phyloP scores from a whole-genome alignment of 495 filamentous ascomycete species.

The Annulohypoxylon stygium region DNA sequence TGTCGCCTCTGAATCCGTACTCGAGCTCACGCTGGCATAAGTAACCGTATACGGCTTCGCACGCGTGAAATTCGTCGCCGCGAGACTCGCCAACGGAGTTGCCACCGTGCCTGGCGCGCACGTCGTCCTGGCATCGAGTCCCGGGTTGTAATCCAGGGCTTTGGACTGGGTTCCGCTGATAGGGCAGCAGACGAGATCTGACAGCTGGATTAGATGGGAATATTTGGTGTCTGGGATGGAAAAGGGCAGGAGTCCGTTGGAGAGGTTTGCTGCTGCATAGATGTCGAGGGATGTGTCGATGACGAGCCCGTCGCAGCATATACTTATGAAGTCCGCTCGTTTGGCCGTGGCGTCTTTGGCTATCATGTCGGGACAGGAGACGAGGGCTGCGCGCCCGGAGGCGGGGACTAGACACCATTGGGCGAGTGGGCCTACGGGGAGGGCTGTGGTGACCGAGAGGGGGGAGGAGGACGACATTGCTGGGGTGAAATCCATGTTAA shows the following conservation, averaged over 20 bases:
- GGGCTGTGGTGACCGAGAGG: slow-evolving; percentile 24
- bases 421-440: slow-evolving; percentile 32
- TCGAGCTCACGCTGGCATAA: slow-evolving; percentile 1
- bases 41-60: slow-evolving; percentile 26
- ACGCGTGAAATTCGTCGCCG: slow-evolving; percentile 19
- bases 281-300: slow-evolving; percentile 35
- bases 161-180: slow-evolving; percentile 23
- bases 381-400: neutral
- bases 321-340: slow-evolving; percentile 13
- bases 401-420: slow-evolving; percentile 26
- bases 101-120: slow-evolving; percentile 25
- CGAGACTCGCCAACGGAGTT: slow-evolving; percentile 32
- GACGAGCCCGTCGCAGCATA: slow-evolving; percentile 45
- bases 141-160: slow-evolving; percentile 6
- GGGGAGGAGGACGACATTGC: slow-evolving; percentile 12
- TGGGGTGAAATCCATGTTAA: neutral
- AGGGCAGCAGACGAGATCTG: slow-evolving; percentile 34
- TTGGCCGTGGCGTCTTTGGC: neutral
- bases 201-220: slow-evolving; percentile 5
- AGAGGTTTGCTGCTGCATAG: neutral
- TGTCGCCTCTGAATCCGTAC: neutral
- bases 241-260: neutral
- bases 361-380: neutral
- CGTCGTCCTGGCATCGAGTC: slow-evolving; percentile 12
- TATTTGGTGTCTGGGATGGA: neutral